These are phyloP conservation scores for Penicillium janthinellum DNA, from an alignment of 2,329 filamentous ascomycete genomes.

Conservation along the genomic window DNA sequence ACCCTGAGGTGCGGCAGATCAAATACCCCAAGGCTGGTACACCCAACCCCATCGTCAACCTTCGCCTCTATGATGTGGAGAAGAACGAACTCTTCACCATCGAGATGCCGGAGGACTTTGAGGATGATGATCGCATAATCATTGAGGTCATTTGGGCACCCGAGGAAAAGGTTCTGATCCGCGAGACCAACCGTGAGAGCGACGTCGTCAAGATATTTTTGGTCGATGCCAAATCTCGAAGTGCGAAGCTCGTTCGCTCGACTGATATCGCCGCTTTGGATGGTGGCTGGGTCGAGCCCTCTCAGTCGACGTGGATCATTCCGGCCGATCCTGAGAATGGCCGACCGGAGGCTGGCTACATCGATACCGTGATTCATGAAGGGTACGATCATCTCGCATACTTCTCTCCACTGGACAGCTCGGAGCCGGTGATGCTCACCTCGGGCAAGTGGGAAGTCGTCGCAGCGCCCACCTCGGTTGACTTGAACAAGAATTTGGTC, in stretches of 20 bases:
- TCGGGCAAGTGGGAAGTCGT: constrained; percentile 92
- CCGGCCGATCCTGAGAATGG: constrained; percentile 78
- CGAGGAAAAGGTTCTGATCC: constrained; percentile 74
- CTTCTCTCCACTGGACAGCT: constrained; percentile 83
- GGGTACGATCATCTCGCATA: constrained; percentile 91
- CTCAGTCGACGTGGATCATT: constrained; percentile 80
- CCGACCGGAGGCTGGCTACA: constrained; percentile 81
- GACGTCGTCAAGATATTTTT: constrained; percentile 86
- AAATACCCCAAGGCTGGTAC: constrained; percentile 97
- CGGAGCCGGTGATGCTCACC: constrained; percentile 81
- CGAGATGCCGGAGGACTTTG: constrained; percentile 73
- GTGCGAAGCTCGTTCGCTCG: constrained; percentile 75
- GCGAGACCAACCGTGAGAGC: constrained; percentile 92
- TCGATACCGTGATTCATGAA: constrained; percentile 85
- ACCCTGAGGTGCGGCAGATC: constrained; percentile 87
- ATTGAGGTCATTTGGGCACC: constrained; percentile 93
- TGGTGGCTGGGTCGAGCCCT: constrained; percentile 96
- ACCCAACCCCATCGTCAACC: constrained; percentile 84
- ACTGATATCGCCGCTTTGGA: constrained; percentile 82
- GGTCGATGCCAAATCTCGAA: constrained; percentile 73
- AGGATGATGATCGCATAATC: constrained; percentile 80
- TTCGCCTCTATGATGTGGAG: constrained; percentile 84
- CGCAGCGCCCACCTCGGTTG: constrained; percentile 78
- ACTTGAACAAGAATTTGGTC: constrained; percentile 80
- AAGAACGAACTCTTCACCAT: constrained; percentile 79